Base-by-base conservation (phyloP, 345 rosid species). In the Gossypium ekmanianum region DNA sequence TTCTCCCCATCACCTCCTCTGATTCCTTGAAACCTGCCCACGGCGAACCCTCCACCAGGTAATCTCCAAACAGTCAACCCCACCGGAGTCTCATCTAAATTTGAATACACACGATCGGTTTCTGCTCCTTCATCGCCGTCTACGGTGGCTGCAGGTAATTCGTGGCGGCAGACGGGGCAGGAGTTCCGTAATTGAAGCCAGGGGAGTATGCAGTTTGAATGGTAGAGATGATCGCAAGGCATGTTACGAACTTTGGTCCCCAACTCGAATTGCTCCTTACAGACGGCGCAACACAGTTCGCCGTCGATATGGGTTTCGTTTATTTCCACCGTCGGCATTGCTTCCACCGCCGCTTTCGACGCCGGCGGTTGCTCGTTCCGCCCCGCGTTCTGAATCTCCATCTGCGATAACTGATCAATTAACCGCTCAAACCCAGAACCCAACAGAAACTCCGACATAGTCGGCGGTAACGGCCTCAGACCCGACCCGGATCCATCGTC, bases 211-310 rank as follows among this genome's bases (percentile, higher is more conserved):
- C 99, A 95, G 69, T 90, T 97, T 0, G 92, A 82, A 82, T 95
- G 99, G 55, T 93, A 95, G 2, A 95, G 83, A 14, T 95, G 99
- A 68, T 93, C 92, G 64, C 99, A 95, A 0, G 99, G 99, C 99
- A 95, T 91, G 79, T 95, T 97, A 14, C 92, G 81, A 2, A 93
- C 99, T 14, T 87, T 83, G 3, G 92, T 66, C 14, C 88, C 87
- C 48, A 95, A 55, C n/a, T 81, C 83, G 69, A 95, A 95, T 1
- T 80, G 85, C 62, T 95, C 99, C 73, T 90, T 95, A 58, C 99
- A 95, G 3, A 95, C 96, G 4, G 98, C 98, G 62, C 99, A 95
- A 80, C 87, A 94, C 3, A 91, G 85, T 29, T 95, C 98, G 61
- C 80, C 39, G 3, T 54, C 61, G 0, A 84, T 81, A 67, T 87